Base-by-base conservation (phyloP, 1,284 basidiomycete genomes). In the Singerocomus rubriflavus region DNA sequence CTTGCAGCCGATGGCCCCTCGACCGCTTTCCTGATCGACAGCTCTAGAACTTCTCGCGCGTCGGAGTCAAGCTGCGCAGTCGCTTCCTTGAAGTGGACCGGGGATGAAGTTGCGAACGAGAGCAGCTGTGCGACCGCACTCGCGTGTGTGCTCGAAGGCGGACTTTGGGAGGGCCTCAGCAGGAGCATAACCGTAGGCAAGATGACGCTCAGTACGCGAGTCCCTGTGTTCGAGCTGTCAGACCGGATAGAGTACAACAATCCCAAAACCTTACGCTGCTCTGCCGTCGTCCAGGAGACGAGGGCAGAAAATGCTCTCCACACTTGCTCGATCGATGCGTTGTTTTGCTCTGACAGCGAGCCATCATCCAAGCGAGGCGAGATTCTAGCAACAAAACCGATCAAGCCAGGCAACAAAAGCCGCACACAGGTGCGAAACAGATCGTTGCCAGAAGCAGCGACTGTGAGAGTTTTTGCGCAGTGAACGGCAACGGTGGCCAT, bases 1-100 rank as follows among this genome's bases (percentile, higher is more conserved):
- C 63, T 55, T 9, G 64, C 53, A 21, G 64, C 61, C n/a, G 65
- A 61, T 29, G 66, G 67, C 12, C 73, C 73, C 25, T 81, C 84
- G 0, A 95, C 76, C 6, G 85, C 86, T 46, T 85, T 84, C 53
- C 94, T 77, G 32, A 98, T 81, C 0, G 88, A 85, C 34, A 77
- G 77, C 66, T 98, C 95, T 46, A 98, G 70, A 16, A 79, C 67
- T 34, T 86, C 82, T 48, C 83, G 73, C 14, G 79, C 76, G 0
- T 76, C 69, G 8, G 76, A 68, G 14, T 87, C 82, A 44, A 98
- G 76, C 33, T 81, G 82, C 3, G 73, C 77, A 4, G 91, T 88
- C 2, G 90, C 93, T 44, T 93, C 89, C 66, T 92, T 94, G 80
- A 98, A 98, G 14, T 88, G 80, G 4, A 73, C 67, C 0, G 94